phyloP scores from a whole-genome alignment of 73 alveolate genomes.

The Uronychia setigera region DNA sequence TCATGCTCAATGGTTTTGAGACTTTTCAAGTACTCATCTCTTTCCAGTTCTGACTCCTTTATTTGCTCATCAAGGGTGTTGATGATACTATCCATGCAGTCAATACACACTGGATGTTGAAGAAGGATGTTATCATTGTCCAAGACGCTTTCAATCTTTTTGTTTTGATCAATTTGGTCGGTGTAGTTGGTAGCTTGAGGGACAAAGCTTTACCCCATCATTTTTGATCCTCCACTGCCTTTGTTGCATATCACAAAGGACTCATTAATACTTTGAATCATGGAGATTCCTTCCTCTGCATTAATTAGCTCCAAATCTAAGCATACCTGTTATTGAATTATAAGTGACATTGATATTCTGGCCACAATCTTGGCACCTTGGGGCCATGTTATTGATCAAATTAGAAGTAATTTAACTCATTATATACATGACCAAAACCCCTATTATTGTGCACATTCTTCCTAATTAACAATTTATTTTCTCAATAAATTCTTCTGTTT shows the following conservation, averaged over 20 bases:
- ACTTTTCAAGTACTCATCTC: not conserved
- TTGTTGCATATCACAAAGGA: not conserved
- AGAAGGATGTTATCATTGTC: not conserved
- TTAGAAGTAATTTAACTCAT: too few species aligned
- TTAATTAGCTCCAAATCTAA: not conserved
- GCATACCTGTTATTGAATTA: not conserved
- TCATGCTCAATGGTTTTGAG: not conserved
- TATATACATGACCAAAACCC: too few species aligned
- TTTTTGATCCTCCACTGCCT: not conserved
- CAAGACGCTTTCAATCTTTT: not conserved
- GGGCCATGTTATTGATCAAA: not conserved
- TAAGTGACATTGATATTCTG: not conserved
- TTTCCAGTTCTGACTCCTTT: not conserved
- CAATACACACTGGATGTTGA: not conserved
- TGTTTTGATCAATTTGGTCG: not conserved
- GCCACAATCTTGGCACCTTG: not conserved
- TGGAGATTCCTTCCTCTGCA: not conserved
- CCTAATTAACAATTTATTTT: too few species aligned
- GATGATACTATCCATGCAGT: not conserved
- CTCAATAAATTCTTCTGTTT: not conserved
- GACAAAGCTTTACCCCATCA: not conserved
- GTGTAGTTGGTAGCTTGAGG: not conserved
- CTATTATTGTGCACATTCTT: too few species aligned
- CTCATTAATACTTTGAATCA: not conserved
- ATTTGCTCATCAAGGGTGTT: not conserved